Percentiles rank a stretch among this genome's conserved stretches.
Evolutionary conservation across 2,329 filamentous ascomycete species (phyloP).

Genomic region (Colletotrichum destructivum): DNA sequence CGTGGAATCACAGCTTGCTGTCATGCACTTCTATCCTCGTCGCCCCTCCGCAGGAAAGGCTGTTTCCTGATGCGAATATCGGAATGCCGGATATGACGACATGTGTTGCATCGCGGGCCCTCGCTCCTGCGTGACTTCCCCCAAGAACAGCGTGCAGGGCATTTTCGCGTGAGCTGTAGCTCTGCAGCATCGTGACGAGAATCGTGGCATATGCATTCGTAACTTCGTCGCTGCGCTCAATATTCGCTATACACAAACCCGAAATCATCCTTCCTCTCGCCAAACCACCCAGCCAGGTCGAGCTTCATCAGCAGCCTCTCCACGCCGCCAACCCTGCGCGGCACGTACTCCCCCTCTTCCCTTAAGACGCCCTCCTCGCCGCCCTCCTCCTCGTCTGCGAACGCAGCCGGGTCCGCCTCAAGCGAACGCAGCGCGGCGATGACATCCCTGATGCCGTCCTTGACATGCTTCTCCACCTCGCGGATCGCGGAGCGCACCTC

Average conservation of each 20-base stretch:
- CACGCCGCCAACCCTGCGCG: slow-evolving; percentile 82
- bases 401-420: slow-evolving; percentile 61
- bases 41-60: neutral
- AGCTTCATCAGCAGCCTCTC: slow-evolving; percentile 93
- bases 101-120: neutral
- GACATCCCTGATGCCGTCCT: slow-evolving; percentile 77
- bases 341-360: slow-evolving; percentile 73
- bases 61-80: neutral
- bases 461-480: slow-evolving; percentile 75
- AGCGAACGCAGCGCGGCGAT: slow-evolving; percentile 68
- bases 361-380: slow-evolving; percentile 48
- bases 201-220: neutral
- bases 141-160: too few relatives aligned
- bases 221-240: slow-evolving; percentile 7
- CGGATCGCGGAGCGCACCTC: slow-evolving; percentile 77
- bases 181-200: neutral
- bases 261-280: slow-evolving; percentile 47
- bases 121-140: neutral
- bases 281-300: slow-evolving; percentile 77
- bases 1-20: neutral
- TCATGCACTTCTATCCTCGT: neutral
- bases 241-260: slow-evolving; percentile 32
- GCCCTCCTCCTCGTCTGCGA: slow-evolving; percentile 59
- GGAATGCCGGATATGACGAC: neutral
- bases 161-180: neutral